These are phyloP conservation scores for Brassica cretica DNA, from an alignment of 345 rosid species.

Conservation along the genomic window DNA sequence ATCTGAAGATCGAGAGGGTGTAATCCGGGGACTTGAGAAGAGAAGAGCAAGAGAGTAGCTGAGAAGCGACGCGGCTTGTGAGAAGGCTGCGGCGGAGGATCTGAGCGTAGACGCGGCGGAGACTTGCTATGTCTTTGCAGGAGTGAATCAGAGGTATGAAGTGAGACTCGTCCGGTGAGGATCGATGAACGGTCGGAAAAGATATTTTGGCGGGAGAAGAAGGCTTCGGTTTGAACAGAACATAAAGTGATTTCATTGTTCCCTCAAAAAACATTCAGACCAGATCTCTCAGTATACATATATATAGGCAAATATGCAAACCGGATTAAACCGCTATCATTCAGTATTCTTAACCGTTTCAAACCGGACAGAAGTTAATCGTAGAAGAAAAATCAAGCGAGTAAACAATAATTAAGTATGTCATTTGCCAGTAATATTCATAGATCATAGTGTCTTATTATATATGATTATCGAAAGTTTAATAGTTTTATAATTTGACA, in stretches of 20 bases:
- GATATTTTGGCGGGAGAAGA: slow-evolving; percentile 43
- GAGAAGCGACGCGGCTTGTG: slow-evolving; percentile 48
- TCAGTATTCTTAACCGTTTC: not conserved
- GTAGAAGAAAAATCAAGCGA: not conserved
- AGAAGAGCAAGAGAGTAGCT: slow-evolving; percentile 53
- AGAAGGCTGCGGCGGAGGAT: slow-evolving; percentile 47
- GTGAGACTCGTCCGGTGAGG: slow-evolving; percentile 39
- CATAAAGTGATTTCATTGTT: slow-evolving; percentile 35
- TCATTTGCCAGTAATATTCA: not conserved
- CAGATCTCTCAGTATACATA: not conserved
- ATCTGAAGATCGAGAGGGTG: slow-evolving; percentile 47
- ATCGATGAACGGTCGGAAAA: slow-evolving; percentile 10
- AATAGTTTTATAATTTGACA: slow-evolving; percentile 5
- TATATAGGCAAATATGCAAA: not conserved
- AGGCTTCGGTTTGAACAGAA: slow-evolving; percentile 36
- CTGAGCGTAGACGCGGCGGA: slow-evolving; percentile 62
- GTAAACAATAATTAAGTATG: not conserved
- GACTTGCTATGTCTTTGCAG: slow-evolving; percentile 45
- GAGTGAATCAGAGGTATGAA: slow-evolving; percentile 50
- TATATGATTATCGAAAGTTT: not conserved
- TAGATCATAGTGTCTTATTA: not conserved
- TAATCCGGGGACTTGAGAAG: slow-evolving; percentile 47
- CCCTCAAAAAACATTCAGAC: not conserved
- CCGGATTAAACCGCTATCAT: not conserved
- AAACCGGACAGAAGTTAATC: not conserved